phyloP scores from a whole-genome alignment of 2,329 filamentous ascomycete species.

The Neophaeococcomyces mojaviensis region DNA sequence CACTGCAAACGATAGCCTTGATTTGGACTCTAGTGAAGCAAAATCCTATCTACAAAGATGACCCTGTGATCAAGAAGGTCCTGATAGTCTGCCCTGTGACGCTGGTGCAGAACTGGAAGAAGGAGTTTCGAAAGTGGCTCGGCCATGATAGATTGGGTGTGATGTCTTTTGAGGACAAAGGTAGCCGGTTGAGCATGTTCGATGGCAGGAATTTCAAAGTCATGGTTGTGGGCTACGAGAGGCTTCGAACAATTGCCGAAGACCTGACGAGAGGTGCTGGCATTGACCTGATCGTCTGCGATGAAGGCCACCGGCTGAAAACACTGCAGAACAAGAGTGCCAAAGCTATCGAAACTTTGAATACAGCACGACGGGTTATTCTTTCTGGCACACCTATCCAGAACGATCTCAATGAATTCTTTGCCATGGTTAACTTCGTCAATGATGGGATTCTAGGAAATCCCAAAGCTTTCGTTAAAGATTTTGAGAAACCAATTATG shows the following conservation, averaged over 20 bases:
- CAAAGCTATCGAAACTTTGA: slow-evolving; percentile 56
- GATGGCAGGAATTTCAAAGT: slow-evolving; percentile 62
- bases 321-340: slow-evolving; percentile 63
- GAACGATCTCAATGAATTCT: slow-evolving; percentile 62
- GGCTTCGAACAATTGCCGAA: slow-evolving; percentile 57
- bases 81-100: slow-evolving; percentile 67
- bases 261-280: slow-evolving; percentile 55
- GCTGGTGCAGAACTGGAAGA: slow-evolving; percentile 64
- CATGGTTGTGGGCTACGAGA: slow-evolving; percentile 69
- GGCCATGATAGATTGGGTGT: slow-evolving; percentile 63
- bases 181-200: slow-evolving; percentile 58
- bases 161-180: slow-evolving; percentile 55
- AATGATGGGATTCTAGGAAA: slow-evolving; percentile 59
- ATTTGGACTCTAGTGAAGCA: slow-evolving; percentile 68
- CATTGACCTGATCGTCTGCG: slow-evolving; percentile 64
- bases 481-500: slow-evolving; percentile 59
- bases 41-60: slow-evolving; percentile 51
- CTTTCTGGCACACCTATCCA: slow-evolving; percentile 62
- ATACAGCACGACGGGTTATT: slow-evolving; percentile 54
- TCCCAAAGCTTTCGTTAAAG: slow-evolving; percentile 54
- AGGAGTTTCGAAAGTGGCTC: slow-evolving; percentile 67
- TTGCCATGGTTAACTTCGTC: slow-evolving; percentile 60
- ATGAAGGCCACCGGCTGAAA: slow-evolving; percentile 62
- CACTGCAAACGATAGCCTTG: slow-evolving; percentile 62
- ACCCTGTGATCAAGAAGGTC: slow-evolving; percentile 61